Percentiles rank a stretch among this genome's conserved stretches.
Conservation (phyloP, 23 red algal genomes). For the Agarophyton chilense region DNA sequence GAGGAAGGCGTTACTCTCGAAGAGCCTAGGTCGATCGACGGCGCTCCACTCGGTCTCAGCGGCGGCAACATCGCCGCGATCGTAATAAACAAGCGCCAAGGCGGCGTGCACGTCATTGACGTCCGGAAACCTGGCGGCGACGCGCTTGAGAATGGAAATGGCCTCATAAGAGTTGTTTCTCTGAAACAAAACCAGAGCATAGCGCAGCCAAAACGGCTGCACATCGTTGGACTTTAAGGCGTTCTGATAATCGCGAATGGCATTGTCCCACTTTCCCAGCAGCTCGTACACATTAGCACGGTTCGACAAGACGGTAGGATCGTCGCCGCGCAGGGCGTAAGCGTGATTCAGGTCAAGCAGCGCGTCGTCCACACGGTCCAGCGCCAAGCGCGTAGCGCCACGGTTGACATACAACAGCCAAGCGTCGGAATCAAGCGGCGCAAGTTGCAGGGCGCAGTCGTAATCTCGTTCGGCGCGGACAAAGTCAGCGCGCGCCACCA, state of each 20-base stretch:
- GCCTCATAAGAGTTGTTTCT: slow-evolving; percentile 66
- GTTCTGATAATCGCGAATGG: slow-evolving; percentile 81
- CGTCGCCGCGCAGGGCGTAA: slow-evolving; percentile 12
- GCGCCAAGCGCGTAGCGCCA: slow-evolving; percentile 51
- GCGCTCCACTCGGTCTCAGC: slow-evolving; percentile 88
- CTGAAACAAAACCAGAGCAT: slow-evolving; percentile 87
- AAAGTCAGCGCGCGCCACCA: slow-evolving; percentile 48
- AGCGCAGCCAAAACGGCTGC: slow-evolving; percentile 92
- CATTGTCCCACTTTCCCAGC: slow-evolving; percentile 80
- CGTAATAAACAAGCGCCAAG: slow-evolving; percentile 78
- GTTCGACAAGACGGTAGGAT: slow-evolving; percentile 72
- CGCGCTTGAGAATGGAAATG: slow-evolving; percentile 80
- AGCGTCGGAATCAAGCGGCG: slow-evolving; percentile 71
- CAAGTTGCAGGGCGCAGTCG: slow-evolving; percentile 66
- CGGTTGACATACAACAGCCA: slow-evolving; percentile 93
- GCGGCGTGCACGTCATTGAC: slow-evolving; percentile 78
- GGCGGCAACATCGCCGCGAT: slow-evolving; percentile 56
- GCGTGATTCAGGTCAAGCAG: slow-evolving; percentile 66
- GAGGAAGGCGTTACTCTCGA: slow-evolving; percentile 65
- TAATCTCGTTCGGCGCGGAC: slow-evolving; percentile 72
- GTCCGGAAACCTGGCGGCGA: slow-evolving; percentile 48
- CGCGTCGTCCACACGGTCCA: slow-evolving; percentile 7
- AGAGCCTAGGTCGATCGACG: slow-evolving; percentile 76
- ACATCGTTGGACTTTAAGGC: slow-evolving; percentile 88
- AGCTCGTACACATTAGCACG: slow-evolving; percentile 69